Evolutionary conservation across 2,329 filamentous ascomycete genomes (phyloP), one percentile per base, ranked within the genome.

Genomic region (Alternaria postmessia): DNA sequence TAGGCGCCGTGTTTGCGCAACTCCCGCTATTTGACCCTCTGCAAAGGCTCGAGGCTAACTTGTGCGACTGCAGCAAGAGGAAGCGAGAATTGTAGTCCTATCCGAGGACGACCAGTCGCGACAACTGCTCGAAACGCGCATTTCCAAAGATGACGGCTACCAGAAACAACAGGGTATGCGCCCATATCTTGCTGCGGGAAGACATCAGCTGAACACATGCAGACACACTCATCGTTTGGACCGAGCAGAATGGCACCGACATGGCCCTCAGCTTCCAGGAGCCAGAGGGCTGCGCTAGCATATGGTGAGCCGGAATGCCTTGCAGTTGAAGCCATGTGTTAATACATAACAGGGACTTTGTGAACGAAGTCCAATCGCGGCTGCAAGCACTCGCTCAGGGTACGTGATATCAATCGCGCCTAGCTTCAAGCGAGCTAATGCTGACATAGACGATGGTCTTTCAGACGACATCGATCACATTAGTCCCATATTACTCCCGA

Each of bases 261-360:
- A 98, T 99, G 95, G 95, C 95, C 43, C 86, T 99, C 65, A 97
- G 94, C 77, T 99, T 99, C 75, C 95, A 99, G 79, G 95, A 99
- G 81, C 91, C 94, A 3, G 95, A 98, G 69, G 95, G 94, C 46
- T 99, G 95, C 80, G 88, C 91, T 20, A 85, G 89, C 64, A 97
- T 99, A 78, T 99, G 95, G 95, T 96, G 81, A 73, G 77, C 60
- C 47, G 47, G 24, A 55, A 48, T 20, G 26, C 20, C 38, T 26
- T 14, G n/a, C 18, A 49, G 9, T 14, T 57, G n/a, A 48, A 46
- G 42, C 41, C 55, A 51, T 51, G 54, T 63, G 57, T 52, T 59
- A 64, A 78, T 56, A 20, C 36, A n/a, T 16, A 36, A 61, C 70
- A 96, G 93, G 93, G 93, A 94, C 72, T 98, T 98, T 70, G 91